These are phyloP conservation scores for Staphylotrichum tortipilum DNA, from an alignment of 495 filamentous ascomycete genomes.

Conservation along the genomic window DNA sequence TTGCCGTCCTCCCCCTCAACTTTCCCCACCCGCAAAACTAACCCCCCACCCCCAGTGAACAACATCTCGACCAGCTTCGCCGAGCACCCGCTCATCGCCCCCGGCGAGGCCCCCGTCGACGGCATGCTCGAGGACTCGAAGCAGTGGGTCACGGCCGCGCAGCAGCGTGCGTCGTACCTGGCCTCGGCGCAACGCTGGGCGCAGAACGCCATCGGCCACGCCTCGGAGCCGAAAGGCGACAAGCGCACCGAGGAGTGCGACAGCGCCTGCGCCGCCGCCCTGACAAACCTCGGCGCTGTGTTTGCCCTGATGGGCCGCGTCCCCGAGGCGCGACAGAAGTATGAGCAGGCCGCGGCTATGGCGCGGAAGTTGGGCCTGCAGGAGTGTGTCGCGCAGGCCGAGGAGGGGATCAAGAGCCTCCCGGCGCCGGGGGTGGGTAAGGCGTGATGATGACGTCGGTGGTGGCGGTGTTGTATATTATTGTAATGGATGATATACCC, in stretches of 20 bases:
- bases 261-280: slow-evolving; percentile 72
- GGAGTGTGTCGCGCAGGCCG: slow-evolving; percentile 53
- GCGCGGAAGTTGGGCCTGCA: slow-evolving; percentile 55
- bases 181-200: slow-evolving; percentile 64
- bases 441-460: slow-evolving; percentile 27
- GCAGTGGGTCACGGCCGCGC: slow-evolving; percentile 20
- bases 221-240: slow-evolving; percentile 35
- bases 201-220: slow-evolving; percentile 57
- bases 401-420: slow-evolving; percentile 40
- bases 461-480: too few species aligned
- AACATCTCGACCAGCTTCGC: slow-evolving; percentile 60
- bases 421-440: neutral
- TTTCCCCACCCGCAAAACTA: neutral
- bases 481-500: too few species aligned
- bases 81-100: slow-evolving; percentile 45
- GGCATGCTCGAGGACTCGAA: slow-evolving; percentile 19
- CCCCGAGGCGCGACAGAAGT: slow-evolving; percentile 54
- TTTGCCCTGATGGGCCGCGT: slow-evolving; percentile 58
- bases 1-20: neutral
- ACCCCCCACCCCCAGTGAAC: slow-evolving; percentile 45
- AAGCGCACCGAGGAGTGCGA: slow-evolving; percentile 76
- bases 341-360: slow-evolving; percentile 54
- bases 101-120: slow-evolving; percentile 30
- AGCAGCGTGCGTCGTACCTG: slow-evolving; percentile 46
- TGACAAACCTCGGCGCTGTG: slow-evolving; percentile 77